These are phyloP conservation scores for Agaricus sinodeliciosus DNA, from an alignment of 768 basidiomycete species.

Conservation along the genomic window DNA sequence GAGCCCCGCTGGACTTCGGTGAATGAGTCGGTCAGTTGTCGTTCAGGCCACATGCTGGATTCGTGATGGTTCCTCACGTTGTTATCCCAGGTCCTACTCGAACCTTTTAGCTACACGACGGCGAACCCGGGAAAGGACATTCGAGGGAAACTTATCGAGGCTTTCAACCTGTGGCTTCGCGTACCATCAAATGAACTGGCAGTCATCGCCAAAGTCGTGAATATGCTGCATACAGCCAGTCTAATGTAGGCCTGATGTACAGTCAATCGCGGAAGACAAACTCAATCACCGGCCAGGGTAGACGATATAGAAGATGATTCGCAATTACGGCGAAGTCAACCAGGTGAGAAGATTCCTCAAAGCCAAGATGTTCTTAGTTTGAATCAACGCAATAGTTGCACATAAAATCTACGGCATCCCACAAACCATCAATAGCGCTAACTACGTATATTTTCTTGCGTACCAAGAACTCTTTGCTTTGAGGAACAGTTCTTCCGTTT, in stretches of 20 bases:
- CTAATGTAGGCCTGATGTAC: conserved; percentile 54
- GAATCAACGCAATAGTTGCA: conserved; percentile 45
- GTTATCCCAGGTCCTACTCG: conserved; percentile 29
- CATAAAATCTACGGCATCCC: conserved; percentile 97
- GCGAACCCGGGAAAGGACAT: conserved; percentile 92
- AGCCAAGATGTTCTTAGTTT: neutral
- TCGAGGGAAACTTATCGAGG: conserved; percentile 77
- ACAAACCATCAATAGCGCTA: conserved; percentile 95
- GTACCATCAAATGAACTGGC: conserved; percentile 68
- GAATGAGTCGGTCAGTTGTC: conserved; percentile 26
- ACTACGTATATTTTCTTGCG: conserved; percentile 95
- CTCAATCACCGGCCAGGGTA: conserved; percentile 42
- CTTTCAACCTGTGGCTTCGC: conserved; percentile 89
- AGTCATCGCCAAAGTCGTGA: conserved; percentile 75
- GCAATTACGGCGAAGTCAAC: conserved; percentile 77
- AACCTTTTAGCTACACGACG: conserved; percentile 82
- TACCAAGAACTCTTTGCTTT: conserved; percentile 77
- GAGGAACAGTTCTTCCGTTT: conserved; percentile 23
- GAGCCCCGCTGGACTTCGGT: conserved; percentile 28
- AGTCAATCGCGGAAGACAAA: neutral
- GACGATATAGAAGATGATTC: conserved; percentile 95
- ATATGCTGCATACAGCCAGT: conserved; percentile 93
- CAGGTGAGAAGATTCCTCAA: conserved; percentile 38
- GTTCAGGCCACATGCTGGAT: neutral
- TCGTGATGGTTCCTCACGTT: neutral